Evolutionary conservation across 2,329 filamentous ascomycete genomes (phyloP).

Genomic region (Diaporthe ampelina): DNA sequence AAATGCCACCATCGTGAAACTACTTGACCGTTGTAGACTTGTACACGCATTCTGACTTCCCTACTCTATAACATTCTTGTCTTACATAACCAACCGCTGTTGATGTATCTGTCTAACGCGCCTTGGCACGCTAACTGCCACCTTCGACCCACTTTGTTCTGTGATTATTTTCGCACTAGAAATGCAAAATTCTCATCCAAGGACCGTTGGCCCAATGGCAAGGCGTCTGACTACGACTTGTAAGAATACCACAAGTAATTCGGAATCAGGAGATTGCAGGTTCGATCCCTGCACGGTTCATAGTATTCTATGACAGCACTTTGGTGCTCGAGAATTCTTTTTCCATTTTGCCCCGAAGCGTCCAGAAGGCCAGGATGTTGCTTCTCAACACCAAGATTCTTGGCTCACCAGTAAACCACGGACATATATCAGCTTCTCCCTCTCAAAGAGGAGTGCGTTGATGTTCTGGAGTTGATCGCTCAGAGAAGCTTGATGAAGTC

Average conservation of each 20-base stretch:
- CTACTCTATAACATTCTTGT: neutral
- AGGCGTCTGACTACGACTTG: slow-evolving; percentile 59
- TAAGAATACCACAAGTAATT: neutral
- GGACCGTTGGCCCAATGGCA: slow-evolving; percentile 55
- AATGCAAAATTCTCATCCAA: neutral
- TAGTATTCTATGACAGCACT: neutral
- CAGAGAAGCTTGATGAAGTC: neutral
- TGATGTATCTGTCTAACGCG: neutral
- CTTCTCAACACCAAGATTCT: neutral
- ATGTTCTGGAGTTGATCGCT: neutral
- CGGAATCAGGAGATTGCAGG: slow-evolving; percentile 42
- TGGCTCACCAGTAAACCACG: neutral
- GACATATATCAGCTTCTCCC: neutral
- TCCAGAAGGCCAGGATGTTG: neutral
- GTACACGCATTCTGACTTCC: neutral
- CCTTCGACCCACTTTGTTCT: neutral
- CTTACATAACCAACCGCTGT: neutral
- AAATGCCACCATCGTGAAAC: neutral
- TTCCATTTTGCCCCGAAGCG: neutral
- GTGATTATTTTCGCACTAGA: neutral
- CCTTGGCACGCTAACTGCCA: neutral
- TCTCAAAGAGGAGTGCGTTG: neutral
- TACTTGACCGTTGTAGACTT: neutral
- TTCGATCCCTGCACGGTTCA: slow-evolving; percentile 42
- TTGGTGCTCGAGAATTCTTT: slow-evolving; percentile 11